Evolutionary conservation across 1,139 yeast genomes (phyloP).

Genomic region (Yamadazyma buinensis): DNA sequence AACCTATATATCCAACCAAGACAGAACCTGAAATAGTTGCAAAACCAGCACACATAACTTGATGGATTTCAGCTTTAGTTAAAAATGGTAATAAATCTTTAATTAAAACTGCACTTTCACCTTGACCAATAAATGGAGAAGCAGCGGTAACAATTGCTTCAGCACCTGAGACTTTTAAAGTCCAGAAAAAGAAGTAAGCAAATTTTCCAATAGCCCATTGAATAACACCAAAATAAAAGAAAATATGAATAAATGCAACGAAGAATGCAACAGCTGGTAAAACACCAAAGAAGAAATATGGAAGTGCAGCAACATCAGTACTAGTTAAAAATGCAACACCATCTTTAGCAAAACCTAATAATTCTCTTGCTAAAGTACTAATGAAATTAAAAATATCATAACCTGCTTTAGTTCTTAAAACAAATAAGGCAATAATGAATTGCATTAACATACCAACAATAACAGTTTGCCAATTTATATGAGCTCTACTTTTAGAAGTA

Average conservation of each 20-base stretch:
- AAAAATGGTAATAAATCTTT: constrained; percentile 60
- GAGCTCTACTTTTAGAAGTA: constrained; percentile 45
- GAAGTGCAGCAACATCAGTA: constrained; percentile 32
- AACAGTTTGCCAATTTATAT: constrained; percentile 59
- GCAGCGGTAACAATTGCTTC: constrained; percentile 70
- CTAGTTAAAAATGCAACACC: constrained; percentile 62
- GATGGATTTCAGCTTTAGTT: constrained; percentile 63
- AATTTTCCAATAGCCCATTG: constrained; percentile 63
- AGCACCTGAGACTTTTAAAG: constrained; percentile 60
- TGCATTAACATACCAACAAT: constrained; percentile 63
- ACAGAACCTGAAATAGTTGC: constrained; percentile 69
- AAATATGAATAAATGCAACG: constrained; percentile 60
- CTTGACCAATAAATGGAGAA: constrained; percentile 67
- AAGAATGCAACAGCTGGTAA: constrained; percentile 63
- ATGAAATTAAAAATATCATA: constrained; percentile 63
- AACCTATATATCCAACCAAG: constrained; percentile 60
- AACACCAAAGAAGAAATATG: constrained; percentile 57
- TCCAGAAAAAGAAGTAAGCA: constrained; percentile 60
- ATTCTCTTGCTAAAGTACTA: constrained; percentile 55
- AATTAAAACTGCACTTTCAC: constrained; percentile 62
- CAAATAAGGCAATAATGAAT: constrained; percentile 58
- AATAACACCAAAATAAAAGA: constrained; percentile 57
- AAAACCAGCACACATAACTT: constrained; percentile 64
- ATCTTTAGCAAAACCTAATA: constrained; percentile 57
- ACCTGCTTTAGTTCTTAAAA: constrained; percentile 58